These are phyloP conservation scores for Colletotrichum simmondsii DNA, from an alignment of 2,329 filamentous ascomycete genomes.

Conservation along the genomic window DNA sequence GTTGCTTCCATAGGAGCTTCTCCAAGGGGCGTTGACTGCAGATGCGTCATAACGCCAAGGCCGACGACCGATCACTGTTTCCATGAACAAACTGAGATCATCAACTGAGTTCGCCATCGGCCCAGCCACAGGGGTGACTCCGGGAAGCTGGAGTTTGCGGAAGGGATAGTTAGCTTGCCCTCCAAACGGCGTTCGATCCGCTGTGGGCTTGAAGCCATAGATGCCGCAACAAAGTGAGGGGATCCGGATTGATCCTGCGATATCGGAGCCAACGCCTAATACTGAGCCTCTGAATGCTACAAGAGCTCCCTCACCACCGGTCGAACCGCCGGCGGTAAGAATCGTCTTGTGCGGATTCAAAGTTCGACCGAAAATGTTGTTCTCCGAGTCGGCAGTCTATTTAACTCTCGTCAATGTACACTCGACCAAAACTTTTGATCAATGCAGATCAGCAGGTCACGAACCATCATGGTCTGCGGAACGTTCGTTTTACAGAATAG, in stretches of 20 bases:
- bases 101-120: constrained; percentile 54
- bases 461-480: constrained; percentile 64
- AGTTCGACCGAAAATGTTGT: constrained; percentile 56
- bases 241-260: constrained; percentile 55
- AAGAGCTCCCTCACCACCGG: constrained; percentile 64
- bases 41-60: constrained; percentile 58
- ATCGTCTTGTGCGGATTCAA: constrained; percentile 72
- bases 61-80: constrained; percentile 47
- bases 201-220: constrained; percentile 55
- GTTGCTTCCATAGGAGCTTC: constrained; percentile 37
- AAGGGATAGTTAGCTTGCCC: constrained; percentile 21
- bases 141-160: constrained; percentile 29
- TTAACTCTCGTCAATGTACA: neutral
- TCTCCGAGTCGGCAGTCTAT: constrained; percentile 71
- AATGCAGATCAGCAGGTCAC: neutral
- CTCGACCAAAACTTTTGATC: neutral
- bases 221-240: constrained; percentile 56
- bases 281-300: constrained; percentile 53
- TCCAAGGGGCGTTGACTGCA: constrained; percentile 58
- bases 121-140: constrained; percentile 51
- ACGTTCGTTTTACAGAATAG: constrained; percentile 79
- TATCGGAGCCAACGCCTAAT: constrained; percentile 54
- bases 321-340: constrained; percentile 71
- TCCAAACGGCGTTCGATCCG: constrained; percentile 41
- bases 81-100: constrained; percentile 53